Conservation (phyloP, 352 stramenopile species). For the Phytophthora macrochlamydospora region DNA sequence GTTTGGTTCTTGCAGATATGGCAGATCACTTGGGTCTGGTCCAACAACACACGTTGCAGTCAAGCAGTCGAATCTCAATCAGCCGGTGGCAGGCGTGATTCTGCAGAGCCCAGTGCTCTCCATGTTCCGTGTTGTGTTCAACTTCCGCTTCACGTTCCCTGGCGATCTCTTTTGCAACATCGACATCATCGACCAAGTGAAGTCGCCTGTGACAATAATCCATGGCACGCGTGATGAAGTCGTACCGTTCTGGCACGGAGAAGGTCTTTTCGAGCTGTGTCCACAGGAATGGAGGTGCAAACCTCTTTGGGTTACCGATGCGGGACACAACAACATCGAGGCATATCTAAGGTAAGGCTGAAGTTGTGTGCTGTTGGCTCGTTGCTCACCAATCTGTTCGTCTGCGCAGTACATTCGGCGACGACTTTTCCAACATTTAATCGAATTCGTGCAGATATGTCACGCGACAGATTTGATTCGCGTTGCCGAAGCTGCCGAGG, state of each 20-base stretch:
- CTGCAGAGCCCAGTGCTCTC: slow-evolving; percentile 96
- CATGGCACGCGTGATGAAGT: slow-evolving; percentile 99
- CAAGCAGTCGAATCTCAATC: slow-evolving; percentile 89
- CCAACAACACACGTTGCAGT: slow-evolving; percentile 96
- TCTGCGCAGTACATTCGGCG: slow-evolving; percentile 50
- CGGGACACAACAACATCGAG: slow-evolving; percentile 99
- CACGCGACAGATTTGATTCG: slow-evolving; percentile 67
- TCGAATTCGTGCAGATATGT: slow-evolving; percentile 78
- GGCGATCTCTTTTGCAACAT: slow-evolving; percentile 99
- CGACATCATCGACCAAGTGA: slow-evolving; percentile 90
- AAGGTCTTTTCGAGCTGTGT: slow-evolving; percentile 93
- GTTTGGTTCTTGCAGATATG: slow-evolving; percentile 60
- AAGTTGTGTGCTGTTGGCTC: background rate
- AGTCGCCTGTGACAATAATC: slow-evolving; percentile 97
- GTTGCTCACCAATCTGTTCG: slow-evolving; percentile 15
- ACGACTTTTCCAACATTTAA: slow-evolving; percentile 86
- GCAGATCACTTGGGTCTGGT: slow-evolving; percentile 91
- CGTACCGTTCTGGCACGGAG: slow-evolving; percentile 98
- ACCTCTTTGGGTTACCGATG: slow-evolving; percentile 97
- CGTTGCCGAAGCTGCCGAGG: slow-evolving; percentile 38
- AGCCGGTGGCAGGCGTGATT: slow-evolving; percentile 95
- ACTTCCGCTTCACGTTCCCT: slow-evolving; percentile 97
- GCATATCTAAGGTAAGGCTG: slow-evolving; percentile 82
- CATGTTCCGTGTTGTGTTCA: slow-evolving; percentile 98
- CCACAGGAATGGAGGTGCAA: slow-evolving; percentile 94